A percentile compares a stretch with the other conserved stretches of the same genome.
These are phyloP conservation scores for Brassica rapa DNA, from an alignment of 345 rosid genomes.

Conservation along the genomic window DNA sequence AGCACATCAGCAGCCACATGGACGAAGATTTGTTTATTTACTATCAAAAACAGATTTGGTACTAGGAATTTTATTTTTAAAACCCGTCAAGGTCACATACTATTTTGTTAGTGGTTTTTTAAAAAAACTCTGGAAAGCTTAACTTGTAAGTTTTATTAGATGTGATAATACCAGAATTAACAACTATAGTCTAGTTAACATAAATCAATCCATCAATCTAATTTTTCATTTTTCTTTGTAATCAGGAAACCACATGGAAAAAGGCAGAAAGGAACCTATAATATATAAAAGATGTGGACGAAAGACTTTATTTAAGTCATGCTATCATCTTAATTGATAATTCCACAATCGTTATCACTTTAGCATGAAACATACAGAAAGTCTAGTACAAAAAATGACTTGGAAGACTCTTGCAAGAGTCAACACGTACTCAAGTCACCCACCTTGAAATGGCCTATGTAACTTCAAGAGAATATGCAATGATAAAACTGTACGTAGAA, in stretches of 20 bases:
- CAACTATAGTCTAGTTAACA: background rate
- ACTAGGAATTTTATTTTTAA: background rate
- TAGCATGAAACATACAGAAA: background rate
- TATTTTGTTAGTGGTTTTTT: too few relatives aligned
- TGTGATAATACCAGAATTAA: background rate
- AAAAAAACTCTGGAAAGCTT: background rate
- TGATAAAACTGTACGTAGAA: too few relatives aligned
- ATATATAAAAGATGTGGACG: background rate
- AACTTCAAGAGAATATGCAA: background rate
- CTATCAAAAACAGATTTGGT: background rate
- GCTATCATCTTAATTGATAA: background rate
- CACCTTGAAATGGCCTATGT: background rate
- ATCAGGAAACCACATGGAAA: background rate
- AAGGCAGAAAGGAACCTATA: background rate
- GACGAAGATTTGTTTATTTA: constrained; percentile 5
- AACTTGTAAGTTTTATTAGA: background rate
- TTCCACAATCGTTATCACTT: background rate
- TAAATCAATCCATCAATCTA: background rate
- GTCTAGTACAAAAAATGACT: background rate
- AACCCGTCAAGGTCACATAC: background rate
- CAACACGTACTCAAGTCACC: background rate
- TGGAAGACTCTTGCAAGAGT: background rate
- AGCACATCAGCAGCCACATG: constrained; percentile 3
- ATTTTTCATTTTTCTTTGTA: too few relatives aligned
- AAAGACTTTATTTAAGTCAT: background rate